Evolutionary conservation across 176 grass and related monocot genomes (phyloP).

Genomic region (Saccharum officinarum): DNA sequence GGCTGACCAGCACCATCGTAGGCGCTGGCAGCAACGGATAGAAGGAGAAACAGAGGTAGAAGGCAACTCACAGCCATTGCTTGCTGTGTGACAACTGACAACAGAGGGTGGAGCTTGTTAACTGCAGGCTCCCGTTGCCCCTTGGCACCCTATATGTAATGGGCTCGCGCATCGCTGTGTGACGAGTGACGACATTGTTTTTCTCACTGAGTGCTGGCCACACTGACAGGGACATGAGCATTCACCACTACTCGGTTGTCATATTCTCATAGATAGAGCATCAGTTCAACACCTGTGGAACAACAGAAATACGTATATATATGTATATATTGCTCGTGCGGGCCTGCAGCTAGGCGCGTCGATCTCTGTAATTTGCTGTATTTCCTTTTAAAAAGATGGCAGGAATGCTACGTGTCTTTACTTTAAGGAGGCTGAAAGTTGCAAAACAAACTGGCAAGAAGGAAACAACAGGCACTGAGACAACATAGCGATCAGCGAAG

Average conservation of each 20-base stretch:
- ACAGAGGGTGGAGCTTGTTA: background rate
- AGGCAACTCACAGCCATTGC: background rate
- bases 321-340: background rate
- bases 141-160: background rate
- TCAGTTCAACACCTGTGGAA: background rate
- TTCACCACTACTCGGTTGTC: background rate
- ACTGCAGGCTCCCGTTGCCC: background rate
- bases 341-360: background rate
- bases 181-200: background rate
- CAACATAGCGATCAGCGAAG: no score
- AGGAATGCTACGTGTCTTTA: background rate
- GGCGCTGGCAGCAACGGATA: background rate
- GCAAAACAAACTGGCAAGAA: background rate
- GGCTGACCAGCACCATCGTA: background rate
- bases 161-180: background rate
- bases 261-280: background rate
- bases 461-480: no score
- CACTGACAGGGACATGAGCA: background rate
- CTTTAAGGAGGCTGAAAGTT: background rate
- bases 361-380: background rate
- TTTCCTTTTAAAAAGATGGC: background rate
- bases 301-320: background rate
- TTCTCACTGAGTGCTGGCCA: background rate
- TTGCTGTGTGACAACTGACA: background rate
- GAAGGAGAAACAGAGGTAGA: background rate